phyloP scores from a whole-genome alignment of 2,329 filamentous ascomycete species.

The Truncatella angustata region DNA sequence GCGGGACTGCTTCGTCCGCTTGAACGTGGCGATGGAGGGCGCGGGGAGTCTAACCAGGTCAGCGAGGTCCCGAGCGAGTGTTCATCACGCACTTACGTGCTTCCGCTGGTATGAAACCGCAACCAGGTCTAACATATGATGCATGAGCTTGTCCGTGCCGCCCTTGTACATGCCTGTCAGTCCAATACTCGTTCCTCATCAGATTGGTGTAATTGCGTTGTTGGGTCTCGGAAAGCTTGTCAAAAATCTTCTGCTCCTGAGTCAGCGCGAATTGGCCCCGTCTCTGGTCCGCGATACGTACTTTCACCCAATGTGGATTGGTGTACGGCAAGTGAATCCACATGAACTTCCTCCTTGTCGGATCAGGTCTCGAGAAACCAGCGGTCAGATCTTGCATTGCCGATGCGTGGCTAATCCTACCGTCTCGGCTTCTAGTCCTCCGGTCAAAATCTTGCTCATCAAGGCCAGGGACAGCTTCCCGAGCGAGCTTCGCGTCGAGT shows the following conservation, averaged over 20 bases:
- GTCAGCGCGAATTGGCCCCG: conserved; percentile 23
- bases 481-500: background rate
- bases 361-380: conserved; percentile 39
- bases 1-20: conserved; percentile 27
- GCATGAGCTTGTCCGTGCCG: conserved; percentile 49
- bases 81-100: conserved; percentile 20
- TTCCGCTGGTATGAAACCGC: conserved; percentile 42
- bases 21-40: conserved; percentile 24
- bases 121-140: conserved; percentile 47
- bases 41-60: conserved; percentile 34
- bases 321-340: conserved; percentile 59
- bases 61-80: background rate
- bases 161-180: conserved; percentile 44
- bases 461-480: conserved; percentile 2
- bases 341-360: conserved; percentile 46
- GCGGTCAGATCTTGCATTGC: conserved; percentile 31
- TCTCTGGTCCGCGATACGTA: conserved; percentile 25
- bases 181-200: conserved; percentile 48
- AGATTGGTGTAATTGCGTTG: conserved; percentile 38
- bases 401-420: conserved; percentile 14
- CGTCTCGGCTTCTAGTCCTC: conserved; percentile 9
- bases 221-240: conserved; percentile 44
- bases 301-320: conserved; percentile 58
- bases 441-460: conserved; percentile 6
- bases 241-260: conserved; percentile 28